phyloP scores from a whole-genome alignment of 192 early-diverging fungal species.

The Coemansia umbellata region DNA sequence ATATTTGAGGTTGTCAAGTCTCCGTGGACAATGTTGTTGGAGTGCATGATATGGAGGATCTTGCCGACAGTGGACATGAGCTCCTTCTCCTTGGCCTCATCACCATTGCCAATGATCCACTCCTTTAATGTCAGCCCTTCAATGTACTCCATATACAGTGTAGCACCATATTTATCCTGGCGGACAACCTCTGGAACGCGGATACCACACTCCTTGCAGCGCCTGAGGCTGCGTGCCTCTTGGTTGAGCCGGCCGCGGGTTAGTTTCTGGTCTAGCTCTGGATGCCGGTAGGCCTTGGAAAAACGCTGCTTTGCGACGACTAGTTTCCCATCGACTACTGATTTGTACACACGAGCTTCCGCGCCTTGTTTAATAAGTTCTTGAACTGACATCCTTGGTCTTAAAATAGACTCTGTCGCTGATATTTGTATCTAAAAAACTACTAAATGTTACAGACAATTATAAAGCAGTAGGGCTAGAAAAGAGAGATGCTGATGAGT shows the following conservation, averaged over 20 bases:
- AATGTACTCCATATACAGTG: conserved; percentile 92
- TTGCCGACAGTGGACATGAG: conserved; percentile 58
- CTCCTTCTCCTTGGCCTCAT: conserved; percentile 15
- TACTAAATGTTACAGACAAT: no score
- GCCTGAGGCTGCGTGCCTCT: conserved; percentile 80
- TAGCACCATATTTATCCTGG: conserved; percentile 63
- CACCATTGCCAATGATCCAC: conserved; percentile 45
- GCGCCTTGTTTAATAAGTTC: conserved; percentile 82
- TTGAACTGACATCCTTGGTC: conserved; percentile 6
- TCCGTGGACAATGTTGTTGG: conserved; percentile 85
- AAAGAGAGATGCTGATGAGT: no score
- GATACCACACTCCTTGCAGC: conserved; percentile 67
- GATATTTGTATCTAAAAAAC: background rate
- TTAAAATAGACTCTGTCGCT: no score
- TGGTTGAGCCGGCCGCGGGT: conserved; percentile 73
- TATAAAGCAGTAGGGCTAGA: background rate
- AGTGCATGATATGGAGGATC: conserved; percentile 78
- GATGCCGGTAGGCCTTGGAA: conserved; percentile 87
- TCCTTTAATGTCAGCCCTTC: conserved; percentile 75
- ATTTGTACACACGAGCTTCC: conserved; percentile 79
- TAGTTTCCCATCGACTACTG: conserved; percentile 54
- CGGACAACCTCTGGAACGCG: conserved; percentile 80
- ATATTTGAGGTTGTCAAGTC: conserved; percentile 97
- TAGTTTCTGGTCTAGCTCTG: conserved; percentile 80
- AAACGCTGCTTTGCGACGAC: conserved; percentile 92